A percentile compares a stretch with the other conserved stretches of the same genome.
Conservation (phyloP, 805 yeast genomes). For the Groenewaldozyma tartarivorans region DNA sequence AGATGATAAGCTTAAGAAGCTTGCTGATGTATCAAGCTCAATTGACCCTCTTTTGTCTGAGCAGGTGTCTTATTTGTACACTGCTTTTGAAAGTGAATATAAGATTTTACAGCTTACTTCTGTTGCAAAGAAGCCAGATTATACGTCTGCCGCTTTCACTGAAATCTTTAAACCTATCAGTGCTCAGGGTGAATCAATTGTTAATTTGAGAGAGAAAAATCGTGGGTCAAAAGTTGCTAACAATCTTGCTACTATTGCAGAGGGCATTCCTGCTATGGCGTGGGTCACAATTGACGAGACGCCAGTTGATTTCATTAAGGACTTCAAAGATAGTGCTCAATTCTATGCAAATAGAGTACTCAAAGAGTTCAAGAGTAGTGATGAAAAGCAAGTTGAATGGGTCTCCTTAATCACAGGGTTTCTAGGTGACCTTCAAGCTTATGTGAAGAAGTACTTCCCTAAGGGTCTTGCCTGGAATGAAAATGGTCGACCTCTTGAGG, state of each 20-base stretch:
- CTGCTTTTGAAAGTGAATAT: constrained; percentile 53
- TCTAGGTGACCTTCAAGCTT: constrained; percentile 60
- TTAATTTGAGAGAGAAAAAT: constrained; percentile 62
- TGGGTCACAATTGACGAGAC: constrained; percentile 70
- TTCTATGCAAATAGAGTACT: constrained; percentile 90
- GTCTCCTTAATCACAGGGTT: constrained; percentile 54
- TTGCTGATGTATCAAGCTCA: constrained; percentile 41
- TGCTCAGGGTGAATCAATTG: constrained; percentile 45
- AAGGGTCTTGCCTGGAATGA: constrained; percentile 80
- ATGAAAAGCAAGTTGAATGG: constrained; percentile 70
- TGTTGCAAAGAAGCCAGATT: constrained; percentile 56
- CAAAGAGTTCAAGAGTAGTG: constrained; percentile 72
- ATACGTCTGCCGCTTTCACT: constrained; percentile 42
- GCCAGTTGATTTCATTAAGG: constrained; percentile 69
- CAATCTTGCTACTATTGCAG: constrained; percentile 75
- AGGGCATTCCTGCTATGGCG: constrained; percentile 82
- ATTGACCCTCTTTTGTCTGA: constrained; percentile 51
- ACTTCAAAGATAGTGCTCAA: constrained; percentile 82
- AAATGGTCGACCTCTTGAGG: constrained; percentile 47
- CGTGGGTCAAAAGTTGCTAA: constrained; percentile 56
- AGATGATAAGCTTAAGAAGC: constrained; percentile 46
- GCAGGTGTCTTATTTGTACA: constrained; percentile 26
- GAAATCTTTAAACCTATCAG: constrained; percentile 63
- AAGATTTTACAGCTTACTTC: constrained; percentile 50
- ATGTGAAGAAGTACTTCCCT: constrained; percentile 68